Evolutionary conservation across 108 stramenopile genomes (phyloP).

Genomic region (Pelagomonas calceolata): DNA sequence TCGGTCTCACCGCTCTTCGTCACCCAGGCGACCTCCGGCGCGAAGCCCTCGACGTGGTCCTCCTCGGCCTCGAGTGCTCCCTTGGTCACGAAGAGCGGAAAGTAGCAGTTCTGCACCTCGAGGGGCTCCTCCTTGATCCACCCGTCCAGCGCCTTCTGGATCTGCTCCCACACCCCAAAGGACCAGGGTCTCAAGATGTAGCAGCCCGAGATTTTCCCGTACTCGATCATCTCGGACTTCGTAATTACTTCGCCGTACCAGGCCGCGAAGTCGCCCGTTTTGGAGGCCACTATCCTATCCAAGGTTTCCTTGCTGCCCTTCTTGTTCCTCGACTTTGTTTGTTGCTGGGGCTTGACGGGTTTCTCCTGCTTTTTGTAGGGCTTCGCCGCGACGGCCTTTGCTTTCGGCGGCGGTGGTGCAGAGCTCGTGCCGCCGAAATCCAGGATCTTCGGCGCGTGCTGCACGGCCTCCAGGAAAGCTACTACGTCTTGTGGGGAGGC

Average conservation of each 20-base stretch:
- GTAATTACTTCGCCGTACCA: conserved; percentile 98
- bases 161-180: conserved; percentile 95
- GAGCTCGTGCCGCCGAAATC: conserved; percentile 42
- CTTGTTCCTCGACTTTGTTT: conserved; percentile 71
- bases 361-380: conserved; percentile 13
- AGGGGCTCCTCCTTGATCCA: conserved; percentile 59
- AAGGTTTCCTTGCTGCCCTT: conserved; percentile 47
- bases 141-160: conserved; percentile 73
- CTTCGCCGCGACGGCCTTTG: neutral
- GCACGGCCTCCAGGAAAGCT: conserved; percentile 42
- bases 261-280: conserved; percentile 67
- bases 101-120: conserved; percentile 91
- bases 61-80: conserved; percentile 88
- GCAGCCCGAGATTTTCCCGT: conserved; percentile 97
- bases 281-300: conserved; percentile 24
- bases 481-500: conserved; percentile 50
- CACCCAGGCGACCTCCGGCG: conserved; percentile 96
- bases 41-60: conserved; percentile 98
- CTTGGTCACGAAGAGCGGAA: conserved; percentile 89
- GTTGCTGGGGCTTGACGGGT: conserved; percentile 36
- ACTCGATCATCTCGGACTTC: conserved; percentile 95
- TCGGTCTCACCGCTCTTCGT: conserved; percentile 77
- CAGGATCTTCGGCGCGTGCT: conserved; percentile 50
- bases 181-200: conserved; percentile 97
- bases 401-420: no score